phyloP scores from a whole-genome alignment of 202 grass and related monocot species.

The Musa balbisiana region DNA sequence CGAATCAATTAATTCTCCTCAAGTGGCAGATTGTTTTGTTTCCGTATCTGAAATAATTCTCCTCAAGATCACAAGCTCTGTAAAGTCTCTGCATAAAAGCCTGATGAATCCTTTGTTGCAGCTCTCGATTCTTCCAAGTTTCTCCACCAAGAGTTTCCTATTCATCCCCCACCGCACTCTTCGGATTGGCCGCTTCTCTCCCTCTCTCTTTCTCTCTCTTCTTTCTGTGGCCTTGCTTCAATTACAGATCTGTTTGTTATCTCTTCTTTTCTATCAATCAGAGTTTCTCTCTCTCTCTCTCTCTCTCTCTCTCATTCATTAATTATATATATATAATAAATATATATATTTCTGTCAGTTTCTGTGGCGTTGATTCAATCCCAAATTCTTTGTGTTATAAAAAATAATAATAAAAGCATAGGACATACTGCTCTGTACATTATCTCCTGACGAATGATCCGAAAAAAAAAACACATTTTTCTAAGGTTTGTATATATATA shows the following conservation, averaged over 20 bases:
- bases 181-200: too few species aligned
- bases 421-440: background rate
- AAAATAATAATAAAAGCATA: conserved; percentile 2
- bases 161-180: conserved; percentile 1
- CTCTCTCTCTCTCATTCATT: background rate
- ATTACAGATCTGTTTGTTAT: background rate
- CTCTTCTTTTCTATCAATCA: too few species aligned
- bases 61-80: too few species aligned
- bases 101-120: too few species aligned
- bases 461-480: background rate
- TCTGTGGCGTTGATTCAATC: too few species aligned
- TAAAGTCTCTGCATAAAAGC: too few species aligned
- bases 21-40: too few species aligned
- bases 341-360: background rate
- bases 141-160: background rate
- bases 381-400: background rate
- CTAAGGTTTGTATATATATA: too few species aligned
- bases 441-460: background rate
- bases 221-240: background rate
- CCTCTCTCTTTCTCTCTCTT: background rate
- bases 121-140: background rate
- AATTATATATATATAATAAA: background rate
- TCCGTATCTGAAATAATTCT: too few species aligned
- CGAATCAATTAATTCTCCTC: too few species aligned
- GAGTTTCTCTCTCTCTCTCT: too few species aligned